Evolutionary conservation across 768 basidiomycete genomes (phyloP), one percentile per base, ranked within the genome.

Genomic region (Panaeolus cyanescens): DNA sequence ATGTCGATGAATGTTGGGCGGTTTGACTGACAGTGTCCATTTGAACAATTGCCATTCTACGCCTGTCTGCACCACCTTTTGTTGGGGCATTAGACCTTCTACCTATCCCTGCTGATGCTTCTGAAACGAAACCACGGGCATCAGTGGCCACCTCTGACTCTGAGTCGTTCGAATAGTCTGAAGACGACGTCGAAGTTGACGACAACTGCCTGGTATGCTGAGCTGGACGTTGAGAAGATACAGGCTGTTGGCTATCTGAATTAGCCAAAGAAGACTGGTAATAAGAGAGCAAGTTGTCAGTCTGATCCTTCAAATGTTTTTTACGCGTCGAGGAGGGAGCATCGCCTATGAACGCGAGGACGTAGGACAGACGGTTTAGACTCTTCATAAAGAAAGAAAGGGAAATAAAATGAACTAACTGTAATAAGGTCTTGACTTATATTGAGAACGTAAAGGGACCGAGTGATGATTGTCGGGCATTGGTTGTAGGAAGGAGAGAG

Each of bases 41-140:
- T 72, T 89, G 80, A 36, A 91, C 83, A 63, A 91, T 85, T 42
- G 87, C 87, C 55, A 90, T 75, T 60, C 88, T 79, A 55, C 90
- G 80, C 67, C 88, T 83, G 74, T 90, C 89, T 56, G 81, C 75
- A 65, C 83, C 81, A 61, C 85, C 86, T 68, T 84, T 81, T 0
- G 88, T 84, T 19, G 83, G 85, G 17, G 79, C 72, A 65, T 81
- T 85, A 30, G 83, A 76, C 61, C 87, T 79, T 61, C 76, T 74
- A 62, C 74, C 74, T 19, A 65, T 66, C 37, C 69, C 67, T 25
- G 73, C 64, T 30, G 74, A 70, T 5, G 66, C 60, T 59, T 74
- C 71, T 4, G 71, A 70, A 25, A 61, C 59, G 32, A 72, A 67
- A 62, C 72, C 67, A 63, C 65, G 71, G 59, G 66, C 59, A 15